Conservation (phyloP, 1,284 basidiomycete genomes). For the Agroathelia rolfsii region DNA sequence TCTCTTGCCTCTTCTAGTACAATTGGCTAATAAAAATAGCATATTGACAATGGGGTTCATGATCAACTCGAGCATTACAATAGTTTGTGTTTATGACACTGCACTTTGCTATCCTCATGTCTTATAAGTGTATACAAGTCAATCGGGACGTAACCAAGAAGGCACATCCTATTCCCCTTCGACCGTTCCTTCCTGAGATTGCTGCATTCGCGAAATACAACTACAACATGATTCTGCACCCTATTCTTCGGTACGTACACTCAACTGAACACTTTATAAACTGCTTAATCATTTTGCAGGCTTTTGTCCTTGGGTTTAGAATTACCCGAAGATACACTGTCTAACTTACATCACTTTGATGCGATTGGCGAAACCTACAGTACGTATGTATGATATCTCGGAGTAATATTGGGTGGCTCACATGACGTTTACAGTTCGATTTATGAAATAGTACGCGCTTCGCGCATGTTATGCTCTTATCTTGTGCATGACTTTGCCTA, state of each 20-base stretch:
- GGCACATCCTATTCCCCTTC: slow-evolving; percentile 36
- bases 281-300: slow-evolving; percentile 18
- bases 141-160: slow-evolving; percentile 35
- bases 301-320: slow-evolving; percentile 48
- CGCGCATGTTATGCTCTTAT: background rate
- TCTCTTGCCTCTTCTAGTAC: background rate
- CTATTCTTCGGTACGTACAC: slow-evolving; percentile 39
- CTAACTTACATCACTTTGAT: slow-evolving; percentile 40
- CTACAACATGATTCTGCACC: slow-evolving; percentile 39
- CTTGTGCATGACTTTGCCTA: too few species aligned
- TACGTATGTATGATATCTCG: too few species aligned
- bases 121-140: slow-evolving; percentile 22
- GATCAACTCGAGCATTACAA: slow-evolving; percentile 54
- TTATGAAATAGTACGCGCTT: slow-evolving; percentile 33
- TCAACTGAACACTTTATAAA: too few species aligned
- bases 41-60: slow-evolving; percentile 42
- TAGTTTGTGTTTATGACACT: slow-evolving; percentile 23
- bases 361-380: slow-evolving; percentile 33
- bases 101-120: too few species aligned
- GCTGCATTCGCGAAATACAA: slow-evolving; percentile 39
- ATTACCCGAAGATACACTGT: slow-evolving; percentile 46
- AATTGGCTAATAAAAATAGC: slow-evolving; percentile 21
- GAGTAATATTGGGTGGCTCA: too few species aligned
- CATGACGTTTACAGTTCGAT: slow-evolving; percentile 30
- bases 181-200: slow-evolving; percentile 50